These are phyloP conservation scores for Amanita rubescens DNA, from an alignment of 768 basidiomycete genomes.

Conservation along the genomic window DNA sequence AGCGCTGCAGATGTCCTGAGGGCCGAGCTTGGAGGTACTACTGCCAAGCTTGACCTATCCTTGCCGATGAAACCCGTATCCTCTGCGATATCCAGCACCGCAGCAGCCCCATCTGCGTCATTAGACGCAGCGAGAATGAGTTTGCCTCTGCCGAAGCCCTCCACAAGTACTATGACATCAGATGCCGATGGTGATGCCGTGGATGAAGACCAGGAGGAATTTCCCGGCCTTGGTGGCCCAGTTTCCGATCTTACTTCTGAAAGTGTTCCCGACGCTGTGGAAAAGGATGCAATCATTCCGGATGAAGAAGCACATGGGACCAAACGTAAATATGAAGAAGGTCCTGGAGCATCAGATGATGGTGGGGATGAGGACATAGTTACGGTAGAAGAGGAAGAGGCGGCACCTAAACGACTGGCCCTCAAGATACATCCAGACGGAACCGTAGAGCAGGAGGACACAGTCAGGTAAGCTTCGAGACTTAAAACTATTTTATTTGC, in stretches of 20 bases:
- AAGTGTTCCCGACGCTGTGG: constrained; percentile 20
- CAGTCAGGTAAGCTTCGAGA: constrained; percentile 59
- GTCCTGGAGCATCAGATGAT: constrained; percentile 28
- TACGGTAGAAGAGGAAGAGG: constrained; percentile 45
- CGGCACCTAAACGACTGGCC: constrained; percentile 38
- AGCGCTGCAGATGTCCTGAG: constrained; percentile 92
- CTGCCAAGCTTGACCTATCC: constrained; percentile 32
- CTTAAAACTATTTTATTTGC: constrained; percentile 1
- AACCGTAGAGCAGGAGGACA: constrained; percentile 90
- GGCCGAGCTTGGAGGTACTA: constrained; percentile 67
- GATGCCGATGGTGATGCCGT: neutral
- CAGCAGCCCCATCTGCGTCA: constrained; percentile 20
- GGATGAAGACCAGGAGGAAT: constrained; percentile 22
- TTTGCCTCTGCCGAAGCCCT: constrained; percentile 1
- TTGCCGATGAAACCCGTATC: constrained; percentile 30
- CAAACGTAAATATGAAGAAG: constrained; percentile 46
- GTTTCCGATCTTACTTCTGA: neutral
- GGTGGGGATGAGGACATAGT: constrained; percentile 40
- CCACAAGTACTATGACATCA: constrained; percentile 7
- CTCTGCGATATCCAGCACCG: constrained; percentile 14
- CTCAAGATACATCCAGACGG: constrained; percentile 86
- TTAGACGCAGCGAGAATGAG: constrained; percentile 25
- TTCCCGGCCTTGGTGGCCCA: constrained; percentile 31
- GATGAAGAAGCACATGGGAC: constrained; percentile 16
- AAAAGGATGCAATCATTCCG: constrained; percentile 13